A percentile compares a stretch with the other conserved stretches of the same genome.
Conservation (phyloP, 257 asterid species). For the Lantana camara region DNA sequence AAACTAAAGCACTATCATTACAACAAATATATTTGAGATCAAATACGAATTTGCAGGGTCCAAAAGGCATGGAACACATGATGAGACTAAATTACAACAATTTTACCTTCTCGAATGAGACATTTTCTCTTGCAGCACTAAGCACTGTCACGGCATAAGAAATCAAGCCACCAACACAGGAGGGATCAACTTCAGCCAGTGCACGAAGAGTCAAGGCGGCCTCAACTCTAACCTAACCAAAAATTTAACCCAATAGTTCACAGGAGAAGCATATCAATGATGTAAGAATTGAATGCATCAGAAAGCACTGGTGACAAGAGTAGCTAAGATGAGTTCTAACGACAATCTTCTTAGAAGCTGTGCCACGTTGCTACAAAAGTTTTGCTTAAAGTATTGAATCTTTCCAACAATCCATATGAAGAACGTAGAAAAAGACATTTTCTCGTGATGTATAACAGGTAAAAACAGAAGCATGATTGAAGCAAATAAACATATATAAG, state of each 20-base stretch:
- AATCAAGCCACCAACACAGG: constrained; percentile 93
- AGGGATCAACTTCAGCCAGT: constrained; percentile 95
- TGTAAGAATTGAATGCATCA: constrained; percentile 23
- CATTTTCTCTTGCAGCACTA: constrained; percentile 78
- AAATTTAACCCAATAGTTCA: constrained; percentile 30
- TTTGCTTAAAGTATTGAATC: neutral
- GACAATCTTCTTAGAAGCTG: constrained; percentile 23
- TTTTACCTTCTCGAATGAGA: constrained; percentile 83
- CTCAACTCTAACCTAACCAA: constrained; percentile 88
- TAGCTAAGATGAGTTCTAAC: constrained; percentile 22
- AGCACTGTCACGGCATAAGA: constrained; percentile 96
- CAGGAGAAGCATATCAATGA: constrained; percentile 11
- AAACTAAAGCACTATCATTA: constrained; percentile 12
- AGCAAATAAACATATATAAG: constrained; percentile 1
- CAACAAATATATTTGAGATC: constrained; percentile 1
- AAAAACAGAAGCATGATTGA: constrained; percentile 8
- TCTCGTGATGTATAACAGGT: neutral
- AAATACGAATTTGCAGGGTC: constrained; percentile 16
- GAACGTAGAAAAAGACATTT: constrained; percentile 19
- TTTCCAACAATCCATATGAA: constrained; percentile 14
- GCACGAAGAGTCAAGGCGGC: constrained; percentile 95
- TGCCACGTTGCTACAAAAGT: constrained; percentile 9
- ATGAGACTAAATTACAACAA: constrained; percentile 12
- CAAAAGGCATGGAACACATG: neutral
- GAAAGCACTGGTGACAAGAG: constrained; percentile 19